These are phyloP conservation scores for Cercospora beticola DNA, from an alignment of 2,329 filamentous ascomycete species.

Conservation along the genomic window DNA sequence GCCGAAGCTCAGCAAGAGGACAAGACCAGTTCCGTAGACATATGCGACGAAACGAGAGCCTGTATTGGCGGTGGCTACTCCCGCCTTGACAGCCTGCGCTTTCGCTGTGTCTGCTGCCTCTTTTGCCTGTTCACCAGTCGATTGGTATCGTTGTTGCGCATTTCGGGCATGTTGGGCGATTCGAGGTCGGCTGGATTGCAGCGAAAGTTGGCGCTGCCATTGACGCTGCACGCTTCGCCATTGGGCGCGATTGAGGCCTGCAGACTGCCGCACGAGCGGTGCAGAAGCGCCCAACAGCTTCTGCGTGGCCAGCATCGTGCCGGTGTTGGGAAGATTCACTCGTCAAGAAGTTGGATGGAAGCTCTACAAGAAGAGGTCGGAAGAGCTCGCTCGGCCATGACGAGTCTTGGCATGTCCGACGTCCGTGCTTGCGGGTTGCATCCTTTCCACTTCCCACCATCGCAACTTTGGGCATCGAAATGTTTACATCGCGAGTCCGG, in stretches of 20 bases:
- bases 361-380: background rate
- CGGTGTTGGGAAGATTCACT: background rate
- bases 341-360: background rate
- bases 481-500: too few species aligned
- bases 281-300: slow-evolving; percentile 25
- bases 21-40: slow-evolving; percentile 55
- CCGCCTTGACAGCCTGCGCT: slow-evolving; percentile 33
- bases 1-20: slow-evolving; percentile 47
- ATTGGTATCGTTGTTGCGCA: slow-evolving; percentile 19
- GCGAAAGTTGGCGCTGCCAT: slow-evolving; percentile 30
- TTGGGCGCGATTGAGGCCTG: slow-evolving; percentile 25
- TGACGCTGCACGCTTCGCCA: slow-evolving; percentile 28
- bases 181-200: slow-evolving; percentile 12
- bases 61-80: slow-evolving; percentile 37
- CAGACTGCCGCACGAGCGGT: slow-evolving; percentile 21
- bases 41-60: slow-evolving; percentile 51
- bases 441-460: too few species aligned
- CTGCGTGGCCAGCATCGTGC: slow-evolving; percentile 27
- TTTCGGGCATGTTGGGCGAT: slow-evolving; percentile 10
- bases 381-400: background rate
- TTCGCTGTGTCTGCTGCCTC: slow-evolving; percentile 9
- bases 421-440: background rate
- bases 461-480: too few species aligned
- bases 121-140: slow-evolving; percentile 16
- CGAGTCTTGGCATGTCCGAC: background rate